Evolutionary conservation across 176 grass and related monocot genomes (phyloP), one percentile per base, ranked within the genome.

Genomic region (Paspalum notatum): DNA sequence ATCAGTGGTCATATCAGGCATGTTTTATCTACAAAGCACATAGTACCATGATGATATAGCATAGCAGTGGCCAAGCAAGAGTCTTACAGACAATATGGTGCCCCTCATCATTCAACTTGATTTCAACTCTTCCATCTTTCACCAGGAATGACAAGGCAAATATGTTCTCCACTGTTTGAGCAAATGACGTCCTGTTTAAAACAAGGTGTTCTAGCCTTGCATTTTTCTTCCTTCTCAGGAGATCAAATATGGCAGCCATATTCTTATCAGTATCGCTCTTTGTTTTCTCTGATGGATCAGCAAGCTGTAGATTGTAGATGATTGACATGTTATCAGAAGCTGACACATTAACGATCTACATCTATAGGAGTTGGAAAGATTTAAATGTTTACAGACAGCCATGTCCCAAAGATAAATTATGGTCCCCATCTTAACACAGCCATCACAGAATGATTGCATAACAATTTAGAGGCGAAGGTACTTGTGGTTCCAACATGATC

Each of bases 71-170:
- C 44, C 1, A 84, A 18, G 57, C 26, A 87, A 21, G 12, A 55
- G 57, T 27, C 92, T 77, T 98, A 98, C 95, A 85, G 54, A 98
- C 66, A 66, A 93, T 74, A 75, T 98, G 95, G 62, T 91, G 88
- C 0, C 86, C 90, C 27, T 49, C 61, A 39, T 86, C 79, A 68
- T 93, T 87, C 45, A 94, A 63, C 58, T 80, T 71, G 42, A 98
- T 89, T 83, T 92, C 80, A 10, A 87, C 95, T 58, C 95, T 88
- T 56, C 95, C 95, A 83, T 92, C 90, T 84, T 98, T 98, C 62
- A 94, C 95, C 16, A 98, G 70, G 63, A 98, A 98, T 43, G 95
- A 98, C 76, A 98, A 71, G 2, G 95, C 83, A 78, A 98, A 98
- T 27, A 94, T 76, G 60, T 94, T 94, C 75, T 98, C 95, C 60